phyloP scores from a whole-genome alignment of 1,284 basidiomycete genomes.

The Lentinula novae-zelandiae region DNA sequence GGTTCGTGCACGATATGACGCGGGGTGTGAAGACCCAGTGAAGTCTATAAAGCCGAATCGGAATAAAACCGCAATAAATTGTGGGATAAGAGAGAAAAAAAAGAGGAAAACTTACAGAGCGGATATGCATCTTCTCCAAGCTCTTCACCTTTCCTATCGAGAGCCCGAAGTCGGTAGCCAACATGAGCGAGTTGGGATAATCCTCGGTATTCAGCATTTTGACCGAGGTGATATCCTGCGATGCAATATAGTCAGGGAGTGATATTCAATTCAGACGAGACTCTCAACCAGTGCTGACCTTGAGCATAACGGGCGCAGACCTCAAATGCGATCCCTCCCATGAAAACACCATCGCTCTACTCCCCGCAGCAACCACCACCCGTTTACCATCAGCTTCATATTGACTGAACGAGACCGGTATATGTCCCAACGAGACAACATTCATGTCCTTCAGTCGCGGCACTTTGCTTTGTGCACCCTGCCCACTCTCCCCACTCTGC shows the following conservation, averaged over 20 bases:
- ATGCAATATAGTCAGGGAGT: not conserved
- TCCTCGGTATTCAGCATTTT: conserved; percentile 43
- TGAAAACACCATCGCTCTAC: conserved; percentile 59
- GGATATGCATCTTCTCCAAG: conserved; percentile 79
- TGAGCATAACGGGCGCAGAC: conserved; percentile 70
- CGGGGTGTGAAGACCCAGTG: conserved; percentile 67
- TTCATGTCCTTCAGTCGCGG: conserved; percentile 51
- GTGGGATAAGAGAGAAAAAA: not conserved
- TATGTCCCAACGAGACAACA: conserved; percentile 61
- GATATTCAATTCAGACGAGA: not conserved
- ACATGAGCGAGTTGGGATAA: conserved; percentile 52
- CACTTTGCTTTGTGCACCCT: conserved; percentile 26
- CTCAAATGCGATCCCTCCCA: conserved; percentile 65
- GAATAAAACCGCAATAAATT: not conserved
- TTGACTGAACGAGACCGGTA: conserved; percentile 59
- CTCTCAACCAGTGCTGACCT: conserved; percentile 42
- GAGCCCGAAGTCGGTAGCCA: conserved; percentile 55
- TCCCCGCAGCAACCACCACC: conserved; percentile 64
- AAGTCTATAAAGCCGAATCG: conserved; percentile 40
- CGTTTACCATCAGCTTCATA: conserved; percentile 47
- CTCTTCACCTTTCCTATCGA: conserved; percentile 65
- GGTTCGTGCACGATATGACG: conserved; percentile 59
- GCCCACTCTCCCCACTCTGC: conserved; percentile 2
- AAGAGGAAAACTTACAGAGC: conserved; percentile 48
- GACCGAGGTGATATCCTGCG: conserved; percentile 60